Evolutionary conservation across 2,329 filamentous ascomycete species (phyloP), one percentile per base, ranked within the genome.

Genomic region (Scedosporium dehoogii): DNA sequence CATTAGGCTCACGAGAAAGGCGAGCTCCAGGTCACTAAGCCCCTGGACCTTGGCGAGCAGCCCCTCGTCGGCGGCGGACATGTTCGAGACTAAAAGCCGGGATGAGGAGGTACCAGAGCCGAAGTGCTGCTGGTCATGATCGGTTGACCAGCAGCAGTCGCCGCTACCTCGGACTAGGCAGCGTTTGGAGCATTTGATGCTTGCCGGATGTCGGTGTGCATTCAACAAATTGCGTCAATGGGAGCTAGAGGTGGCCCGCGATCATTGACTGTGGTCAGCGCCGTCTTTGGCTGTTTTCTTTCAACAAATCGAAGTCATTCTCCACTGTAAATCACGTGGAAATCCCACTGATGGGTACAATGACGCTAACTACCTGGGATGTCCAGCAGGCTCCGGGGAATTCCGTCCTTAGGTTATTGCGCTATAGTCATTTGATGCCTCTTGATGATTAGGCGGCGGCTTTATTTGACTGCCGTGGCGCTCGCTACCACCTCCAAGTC

Each of bases 1-100:
- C 65, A 92, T 81, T 60, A 97, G 83, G 71, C 89, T 92, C 59
- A 97, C 83, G 48, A 97, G 81, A 14, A 89, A 78, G 25, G 93
- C 94, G 64, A 97, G 84, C 75, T 97, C 92, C 48, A 97, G 81
- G 76, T 97, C 92, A 70, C 88, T 90, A 66, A 97, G 80, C 67
- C 85, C 82, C 70, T 92, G 89, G 68, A 96, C 83, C 73, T 88
- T 88, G 66, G 83, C 79, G 65, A 87, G 77, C 65, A 92, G 79
- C 63, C 76, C 74, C 29, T 62, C 60, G 70, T 82, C 79, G 76
- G 84, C 78, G 73, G 83, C 85, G 29, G 29, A 33, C 86, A 89
- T 89, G 70, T 16, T 18, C 16, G 23, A n/a, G 44, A 25, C 23
- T 33, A 42, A 9, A 42, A 16, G 27, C 23, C 23, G 14, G 53